These are phyloP conservation scores for Dalbergia oliveri DNA, from an alignment of 306 rosid genomes.

Conservation along the genomic window DNA sequence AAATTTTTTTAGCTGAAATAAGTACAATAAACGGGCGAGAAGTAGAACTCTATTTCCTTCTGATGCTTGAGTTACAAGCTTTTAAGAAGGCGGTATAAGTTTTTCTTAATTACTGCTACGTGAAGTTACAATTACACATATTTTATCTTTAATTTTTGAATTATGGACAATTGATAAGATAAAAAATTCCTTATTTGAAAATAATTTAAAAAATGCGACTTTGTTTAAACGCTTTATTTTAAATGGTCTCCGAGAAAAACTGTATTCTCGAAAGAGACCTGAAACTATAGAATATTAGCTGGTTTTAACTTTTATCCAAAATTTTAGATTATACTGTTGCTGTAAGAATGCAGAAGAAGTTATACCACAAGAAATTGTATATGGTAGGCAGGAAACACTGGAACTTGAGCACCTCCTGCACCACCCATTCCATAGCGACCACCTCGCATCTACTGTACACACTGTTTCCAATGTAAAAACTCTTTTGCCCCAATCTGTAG, in stretches of 20 bases:
- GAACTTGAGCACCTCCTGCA: slow-evolving; percentile 87
- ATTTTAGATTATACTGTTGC: slow-evolving; percentile 24
- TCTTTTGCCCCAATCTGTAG: slow-evolving; percentile 67
- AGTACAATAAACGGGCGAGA: not conserved
- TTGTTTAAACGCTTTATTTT: not conserved
- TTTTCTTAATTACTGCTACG: slow-evolving; percentile 1
- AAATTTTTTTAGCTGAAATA: slow-evolving; percentile 18
- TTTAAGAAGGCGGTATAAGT: slow-evolving; percentile 10
- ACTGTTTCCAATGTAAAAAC: slow-evolving; percentile 59
- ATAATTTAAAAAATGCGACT: not conserved
- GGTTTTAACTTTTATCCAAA: not conserved
- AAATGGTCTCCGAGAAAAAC: no score
- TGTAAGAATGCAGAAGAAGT: slow-evolving; percentile 40
- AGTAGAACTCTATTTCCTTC: slow-evolving; percentile 13
- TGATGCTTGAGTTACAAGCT: slow-evolving; percentile 7
- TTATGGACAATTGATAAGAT: slow-evolving; percentile 1
- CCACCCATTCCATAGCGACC: slow-evolving; percentile 98
- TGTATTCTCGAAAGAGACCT: no score
- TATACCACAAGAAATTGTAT: slow-evolving; percentile 87
- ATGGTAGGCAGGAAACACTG: slow-evolving; percentile 84
- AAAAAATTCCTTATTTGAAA: slow-evolving; percentile 9
- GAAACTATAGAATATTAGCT: no score
- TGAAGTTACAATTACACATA: slow-evolving; percentile 12
- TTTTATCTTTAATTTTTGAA: not conserved
- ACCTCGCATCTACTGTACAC: slow-evolving; percentile 83